phyloP scores from a whole-genome alignment of 1,139 yeast genomes.

The Lodderomyces metapsilosis region DNA sequence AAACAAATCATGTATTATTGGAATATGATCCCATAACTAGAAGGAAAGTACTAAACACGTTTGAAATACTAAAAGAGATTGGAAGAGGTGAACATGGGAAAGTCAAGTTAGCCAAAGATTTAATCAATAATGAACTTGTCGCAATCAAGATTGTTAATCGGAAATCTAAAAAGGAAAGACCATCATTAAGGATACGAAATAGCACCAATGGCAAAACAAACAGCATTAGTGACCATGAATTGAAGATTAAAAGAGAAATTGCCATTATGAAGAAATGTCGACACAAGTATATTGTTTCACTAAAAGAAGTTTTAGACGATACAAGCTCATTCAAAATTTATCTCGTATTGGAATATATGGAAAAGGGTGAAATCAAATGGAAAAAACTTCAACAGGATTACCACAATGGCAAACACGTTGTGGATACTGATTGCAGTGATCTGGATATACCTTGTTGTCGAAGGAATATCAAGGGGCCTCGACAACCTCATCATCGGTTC shows the following conservation, averaged over 20 bases:
- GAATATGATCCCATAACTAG: conserved; percentile 89
- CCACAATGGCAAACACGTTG: not conserved
- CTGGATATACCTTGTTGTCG: conserved; percentile 40
- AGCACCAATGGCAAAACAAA: conserved; percentile 18
- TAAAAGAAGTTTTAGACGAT: conserved; percentile 91
- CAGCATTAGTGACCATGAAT: conserved; percentile 43
- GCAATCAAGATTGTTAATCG: conserved; percentile 94
- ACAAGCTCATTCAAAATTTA: conserved; percentile 80
- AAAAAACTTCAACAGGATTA: conserved; percentile 32
- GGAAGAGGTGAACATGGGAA: conserved; percentile 98
- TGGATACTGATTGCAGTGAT: conserved; percentile 13
- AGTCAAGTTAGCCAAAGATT: conserved; percentile 84
- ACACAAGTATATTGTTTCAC: conserved; percentile 86
- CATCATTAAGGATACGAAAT: conserved; percentile 50
- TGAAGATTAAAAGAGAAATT: conserved; percentile 83
- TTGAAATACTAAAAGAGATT: conserved; percentile 81
- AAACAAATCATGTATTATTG: conserved; percentile 75
- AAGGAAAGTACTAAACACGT: conserved; percentile 82
- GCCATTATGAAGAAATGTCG: conserved; percentile 94
- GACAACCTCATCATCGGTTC: conserved; percentile 12
- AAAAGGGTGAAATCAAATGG: conserved; percentile 93
- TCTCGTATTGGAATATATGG: conserved; percentile 85
- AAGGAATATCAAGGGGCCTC: conserved; percentile 7
- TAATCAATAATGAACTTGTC: conserved; percentile 67
- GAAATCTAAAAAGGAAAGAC: conserved; percentile 53